phyloP scores from a whole-genome alignment of 169 alveolate species.

The Plasmodium fragile region DNA sequence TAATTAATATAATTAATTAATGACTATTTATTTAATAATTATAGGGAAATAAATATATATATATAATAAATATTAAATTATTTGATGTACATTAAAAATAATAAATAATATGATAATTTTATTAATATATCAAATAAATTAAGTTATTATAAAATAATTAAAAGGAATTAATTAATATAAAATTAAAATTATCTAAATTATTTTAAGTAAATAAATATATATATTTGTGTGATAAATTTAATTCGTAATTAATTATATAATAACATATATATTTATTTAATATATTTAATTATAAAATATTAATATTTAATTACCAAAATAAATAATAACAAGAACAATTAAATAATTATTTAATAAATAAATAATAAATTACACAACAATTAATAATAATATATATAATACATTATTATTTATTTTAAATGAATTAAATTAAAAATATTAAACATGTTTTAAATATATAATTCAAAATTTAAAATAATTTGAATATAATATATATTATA shows the following conservation, averaged over 20 bases:
- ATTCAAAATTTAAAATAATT: not conserved
- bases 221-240: too few relatives aligned
- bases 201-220: not conserved
- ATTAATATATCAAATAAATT: not conserved
- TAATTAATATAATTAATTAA: not conserved
- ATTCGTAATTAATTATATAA: too few relatives aligned
- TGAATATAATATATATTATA: not conserved
- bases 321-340: too few relatives aligned
- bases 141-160: not conserved
- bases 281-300: too few relatives aligned
- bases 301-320: too few relatives aligned
- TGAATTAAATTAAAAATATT: not conserved
- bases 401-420: not conserved
- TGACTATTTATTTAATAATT: not conserved
- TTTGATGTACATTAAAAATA: not conserved
- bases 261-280: too few relatives aligned
- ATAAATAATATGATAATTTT: not conserved
- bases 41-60: not conserved
- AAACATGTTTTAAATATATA: not conserved
- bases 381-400: too few relatives aligned
- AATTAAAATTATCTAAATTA: not conserved
- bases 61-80: not conserved
- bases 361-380: too few relatives aligned
- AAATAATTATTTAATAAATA: too few relatives aligned
- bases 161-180: not conserved